A percentile compares a stretch with the other conserved stretches of the same genome.
These are phyloP conservation scores for Aspergillus biplanus DNA, from an alignment of 495 filamentous ascomycete species.

Conservation along the genomic window DNA sequence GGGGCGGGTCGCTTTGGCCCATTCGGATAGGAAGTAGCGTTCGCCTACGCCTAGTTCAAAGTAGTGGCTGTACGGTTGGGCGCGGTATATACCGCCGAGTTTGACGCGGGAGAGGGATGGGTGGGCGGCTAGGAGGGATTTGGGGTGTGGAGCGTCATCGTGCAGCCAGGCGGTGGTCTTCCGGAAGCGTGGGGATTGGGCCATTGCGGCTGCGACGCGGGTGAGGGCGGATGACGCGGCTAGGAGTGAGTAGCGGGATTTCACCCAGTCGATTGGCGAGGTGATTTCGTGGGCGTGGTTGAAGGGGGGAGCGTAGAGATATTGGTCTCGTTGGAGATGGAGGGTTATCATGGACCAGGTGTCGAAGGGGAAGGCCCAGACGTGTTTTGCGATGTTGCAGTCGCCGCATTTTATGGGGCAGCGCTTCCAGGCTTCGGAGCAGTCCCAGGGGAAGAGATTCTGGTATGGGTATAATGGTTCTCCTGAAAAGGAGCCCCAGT, in stretches of 20 bases:
- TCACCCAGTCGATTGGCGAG: slow-evolving; percentile 40
- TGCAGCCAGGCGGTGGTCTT: slow-evolving; percentile 20
- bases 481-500: slow-evolving; percentile 45
- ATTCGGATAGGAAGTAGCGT: slow-evolving; percentile 38
- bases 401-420: slow-evolving; percentile 36
- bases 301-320: slow-evolving; percentile 30
- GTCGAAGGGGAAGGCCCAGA: slow-evolving; percentile 51
- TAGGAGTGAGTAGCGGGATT: slow-evolving; percentile 27
- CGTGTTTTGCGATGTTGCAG: slow-evolving; percentile 47
- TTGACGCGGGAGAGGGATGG: slow-evolving; percentile 32
- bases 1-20: slow-evolving; percentile 17
- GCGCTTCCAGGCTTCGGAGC: slow-evolving; percentile 45
- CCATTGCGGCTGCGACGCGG: slow-evolving; percentile 39
- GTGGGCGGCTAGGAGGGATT: slow-evolving; percentile 12
- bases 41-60: slow-evolving; percentile 36
- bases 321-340: slow-evolving; percentile 34
- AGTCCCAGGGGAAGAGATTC: slow-evolving; percentile 49
- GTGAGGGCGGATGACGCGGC: slow-evolving; percentile 32
- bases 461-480: slow-evolving; percentile 38
- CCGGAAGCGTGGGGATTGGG: slow-evolving; percentile 26
- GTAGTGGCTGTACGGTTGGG: slow-evolving; percentile 44
- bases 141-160: slow-evolving; percentile 18
- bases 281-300: slow-evolving; percentile 9
- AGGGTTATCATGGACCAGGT: slow-evolving; percentile 42
- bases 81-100: slow-evolving; percentile 45